phyloP scores from a whole-genome alignment of 805 yeast species.

The Myxozyma neglecta region DNA sequence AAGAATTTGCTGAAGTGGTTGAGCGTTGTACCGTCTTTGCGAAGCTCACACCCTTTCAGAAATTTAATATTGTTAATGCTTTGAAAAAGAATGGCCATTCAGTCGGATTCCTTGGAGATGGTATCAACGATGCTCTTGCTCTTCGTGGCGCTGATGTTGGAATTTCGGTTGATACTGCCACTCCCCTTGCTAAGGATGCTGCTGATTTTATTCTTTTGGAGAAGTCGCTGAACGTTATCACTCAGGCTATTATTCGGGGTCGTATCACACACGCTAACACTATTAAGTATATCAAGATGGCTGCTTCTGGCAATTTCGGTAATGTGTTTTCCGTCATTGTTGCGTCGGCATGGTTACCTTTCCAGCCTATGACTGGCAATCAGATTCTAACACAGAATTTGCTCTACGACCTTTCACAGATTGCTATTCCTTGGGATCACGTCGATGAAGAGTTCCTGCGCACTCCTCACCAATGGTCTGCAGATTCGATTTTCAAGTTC shows the following conservation, averaged over 20 bases:
- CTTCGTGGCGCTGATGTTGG: slow-evolving; percentile 56
- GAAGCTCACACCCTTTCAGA: slow-evolving; percentile 50
- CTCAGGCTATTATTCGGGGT: slow-evolving; percentile 53
- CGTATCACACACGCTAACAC: slow-evolving; percentile 45
- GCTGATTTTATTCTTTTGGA: slow-evolving; percentile 54
- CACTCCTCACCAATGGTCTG: slow-evolving; percentile 30
- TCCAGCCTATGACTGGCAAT: slow-evolving; percentile 34
- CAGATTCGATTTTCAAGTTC: slow-evolving; percentile 30
- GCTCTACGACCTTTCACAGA: slow-evolving; percentile 31
- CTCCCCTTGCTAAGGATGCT: slow-evolving; percentile 57
- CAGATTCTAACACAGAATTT: slow-evolving; percentile 30
- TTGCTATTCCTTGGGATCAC: slow-evolving; percentile 33
- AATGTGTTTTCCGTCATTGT: slow-evolving; percentile 53
- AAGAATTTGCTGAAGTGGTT: slow-evolving; percentile 74
- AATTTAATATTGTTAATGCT: slow-evolving; percentile 52
- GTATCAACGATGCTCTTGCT: slow-evolving; percentile 57
- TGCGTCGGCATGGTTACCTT: slow-evolving; percentile 39
- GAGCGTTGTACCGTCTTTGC: slow-evolving; percentile 33
- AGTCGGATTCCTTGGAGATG: slow-evolving; percentile 58
- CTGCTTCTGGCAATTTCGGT: slow-evolving; percentile 52
- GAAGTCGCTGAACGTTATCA: slow-evolving; percentile 51
- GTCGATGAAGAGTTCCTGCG: slow-evolving; percentile 29
- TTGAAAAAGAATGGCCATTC: slow-evolving; percentile 45
- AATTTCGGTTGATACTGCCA: slow-evolving; percentile 56
- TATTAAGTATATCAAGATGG: slow-evolving; percentile 42